Percentiles rank a stretch among this genome's conserved stretches.
phyloP scores from a whole-genome alignment of 2,329 filamentous ascomycete species.

The Leptographium lundbergii region DNA sequence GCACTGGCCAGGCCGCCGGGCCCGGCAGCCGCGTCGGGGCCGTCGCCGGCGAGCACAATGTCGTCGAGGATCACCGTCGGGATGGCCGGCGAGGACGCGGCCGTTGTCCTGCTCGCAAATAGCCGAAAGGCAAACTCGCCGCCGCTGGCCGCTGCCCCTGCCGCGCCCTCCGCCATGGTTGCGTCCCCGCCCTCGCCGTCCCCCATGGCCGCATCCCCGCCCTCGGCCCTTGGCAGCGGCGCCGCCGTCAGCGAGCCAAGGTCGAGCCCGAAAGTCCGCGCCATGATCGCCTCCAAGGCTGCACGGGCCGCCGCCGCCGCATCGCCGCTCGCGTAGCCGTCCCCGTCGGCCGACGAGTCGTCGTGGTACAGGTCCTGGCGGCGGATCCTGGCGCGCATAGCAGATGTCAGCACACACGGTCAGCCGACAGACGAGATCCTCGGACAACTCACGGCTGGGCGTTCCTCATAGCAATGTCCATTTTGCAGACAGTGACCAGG shows the following conservation, averaged over 20 bases:
- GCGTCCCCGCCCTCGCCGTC: not conserved
- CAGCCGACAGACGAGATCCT: not conserved
- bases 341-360: not conserved
- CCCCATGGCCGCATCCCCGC: not conserved
- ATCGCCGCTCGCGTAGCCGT: not conserved
- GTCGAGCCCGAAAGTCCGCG: conserved; percentile 1
- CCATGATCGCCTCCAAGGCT: conserved; percentile 11
- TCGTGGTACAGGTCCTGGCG: conserved; percentile 9
- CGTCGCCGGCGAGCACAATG: conserved; percentile 24
- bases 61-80: conserved; percentile 30
- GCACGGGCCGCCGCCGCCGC: conserved; percentile 1
- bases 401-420: not conserved
- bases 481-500: not conserved
- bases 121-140: conserved; percentile 10
- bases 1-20: conserved; percentile 25
- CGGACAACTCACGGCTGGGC: conserved; percentile 1
- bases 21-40: conserved; percentile 15
- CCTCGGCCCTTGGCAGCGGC: not conserved
- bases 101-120: conserved; percentile 2
- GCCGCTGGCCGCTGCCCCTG: not conserved
- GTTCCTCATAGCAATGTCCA: conserved; percentile 2
- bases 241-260: not conserved
- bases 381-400: conserved; percentile 1
- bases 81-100: not conserved
- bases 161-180: not conserved